Evolutionary conservation across 352 stramenopile genomes (phyloP).

Genomic region (Thalassiosira oceanica): DNA sequence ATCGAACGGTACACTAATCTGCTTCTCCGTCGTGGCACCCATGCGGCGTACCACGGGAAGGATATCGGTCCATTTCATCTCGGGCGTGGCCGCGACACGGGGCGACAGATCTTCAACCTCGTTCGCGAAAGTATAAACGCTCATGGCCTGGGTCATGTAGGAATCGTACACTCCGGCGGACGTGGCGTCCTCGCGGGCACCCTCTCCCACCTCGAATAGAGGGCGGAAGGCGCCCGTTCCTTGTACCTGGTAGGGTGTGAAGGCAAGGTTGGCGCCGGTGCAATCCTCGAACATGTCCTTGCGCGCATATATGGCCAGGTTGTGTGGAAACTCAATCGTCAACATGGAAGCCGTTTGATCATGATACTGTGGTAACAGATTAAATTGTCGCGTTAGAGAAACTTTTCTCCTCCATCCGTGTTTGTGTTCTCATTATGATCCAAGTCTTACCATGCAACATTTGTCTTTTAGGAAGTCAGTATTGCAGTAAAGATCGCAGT

Average conservation of each 20-base stretch:
- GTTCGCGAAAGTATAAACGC: constrained; percentile 20
- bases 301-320: too few species aligned
- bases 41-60: constrained; percentile 27
- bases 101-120: constrained; percentile 25
- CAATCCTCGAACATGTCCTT: constrained; percentile 37
- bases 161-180: constrained; percentile 42
- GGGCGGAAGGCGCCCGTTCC: constrained; percentile 30
- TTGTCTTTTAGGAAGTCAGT: too few species aligned
- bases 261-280: constrained; percentile 35
- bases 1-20: constrained; percentile 33
- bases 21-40: constrained; percentile 22
- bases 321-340: too few species aligned
- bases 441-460: too few species aligned
- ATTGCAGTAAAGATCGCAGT: too few species aligned
- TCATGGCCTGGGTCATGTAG: constrained; percentile 42
- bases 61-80: constrained; percentile 29
- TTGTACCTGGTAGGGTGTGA: constrained; percentile 31
- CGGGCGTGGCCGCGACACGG: constrained; percentile 23
- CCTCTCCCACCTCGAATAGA: constrained; percentile 27
- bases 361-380: too few species aligned
- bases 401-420: too few species aligned
- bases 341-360: too few species aligned
- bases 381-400: too few species aligned
- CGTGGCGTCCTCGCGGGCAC: constrained; percentile 5
- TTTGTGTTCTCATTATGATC: too few species aligned